A percentile compares a stretch with the other conserved stretches of the same genome.
Evolutionary conservation across 345 rosid species (phyloP).

Genomic region (Eucalyptus curtisii): DNA sequence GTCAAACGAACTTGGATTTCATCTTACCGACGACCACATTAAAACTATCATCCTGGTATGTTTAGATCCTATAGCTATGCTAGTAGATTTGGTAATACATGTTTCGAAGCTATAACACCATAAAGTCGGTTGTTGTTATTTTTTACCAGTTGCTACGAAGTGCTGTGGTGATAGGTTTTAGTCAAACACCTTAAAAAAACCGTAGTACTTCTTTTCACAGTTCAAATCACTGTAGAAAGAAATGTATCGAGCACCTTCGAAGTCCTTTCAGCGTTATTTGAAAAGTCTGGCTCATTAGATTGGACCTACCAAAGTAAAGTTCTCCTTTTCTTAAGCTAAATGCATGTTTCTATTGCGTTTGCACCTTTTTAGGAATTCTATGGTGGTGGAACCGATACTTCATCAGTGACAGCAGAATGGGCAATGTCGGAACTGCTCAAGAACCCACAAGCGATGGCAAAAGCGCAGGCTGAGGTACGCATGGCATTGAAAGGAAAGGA

Average conservation of each 20-base stretch:
- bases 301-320: background rate
- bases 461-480: conserved; percentile 4
- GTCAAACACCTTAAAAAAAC: background rate
- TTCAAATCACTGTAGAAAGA: background rate
- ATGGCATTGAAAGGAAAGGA: background rate
- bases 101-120: background rate
- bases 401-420: conserved; percentile 1
- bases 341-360: background rate
- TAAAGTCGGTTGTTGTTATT: too few relatives aligned
- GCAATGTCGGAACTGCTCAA: conserved; percentile 12
- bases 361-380: background rate
- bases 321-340: background rate
- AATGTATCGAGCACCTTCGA: background rate
- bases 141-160: background rate
- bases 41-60: background rate
- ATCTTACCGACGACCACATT: background rate
- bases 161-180: background rate
- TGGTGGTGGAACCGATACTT: conserved; percentile 3
- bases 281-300: background rate
- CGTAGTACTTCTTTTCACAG: background rate
- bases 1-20: background rate
- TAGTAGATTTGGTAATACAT: background rate
- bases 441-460: conserved; percentile 1
- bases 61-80: background rate
- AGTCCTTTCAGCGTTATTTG: background rate